Evolutionary conservation across 345 rosid species (phyloP).

Genomic region (Moricandia arvensis): DNA sequence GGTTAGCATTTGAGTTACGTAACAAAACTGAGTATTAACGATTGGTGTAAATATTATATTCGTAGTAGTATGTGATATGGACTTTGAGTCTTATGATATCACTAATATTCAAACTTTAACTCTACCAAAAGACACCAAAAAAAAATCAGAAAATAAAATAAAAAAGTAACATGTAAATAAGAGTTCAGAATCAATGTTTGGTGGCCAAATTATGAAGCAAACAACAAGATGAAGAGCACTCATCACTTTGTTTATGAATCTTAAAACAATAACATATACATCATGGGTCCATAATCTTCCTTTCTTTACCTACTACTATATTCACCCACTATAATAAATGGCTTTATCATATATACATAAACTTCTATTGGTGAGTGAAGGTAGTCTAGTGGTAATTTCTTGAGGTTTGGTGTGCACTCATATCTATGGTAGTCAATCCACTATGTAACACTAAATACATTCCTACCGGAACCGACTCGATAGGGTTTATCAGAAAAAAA

Average conservation of each 20-base stretch:
- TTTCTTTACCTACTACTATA: conserved; percentile 23
- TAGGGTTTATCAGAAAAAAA: too few relatives aligned
- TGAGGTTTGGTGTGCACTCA: too few relatives aligned
- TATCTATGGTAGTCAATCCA: too few relatives aligned
- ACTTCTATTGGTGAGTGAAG: too few relatives aligned
- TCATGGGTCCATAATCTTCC: conserved; percentile 14
- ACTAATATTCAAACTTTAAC: neutral
- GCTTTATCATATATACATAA: too few relatives aligned
- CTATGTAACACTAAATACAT: too few relatives aligned
- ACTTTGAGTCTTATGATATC: neutral
- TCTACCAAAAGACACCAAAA: neutral
- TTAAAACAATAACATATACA: neutral
- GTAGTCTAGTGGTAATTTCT: too few relatives aligned
- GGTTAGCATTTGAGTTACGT: neutral
- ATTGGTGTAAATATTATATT: neutral
- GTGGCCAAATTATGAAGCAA: conserved; percentile 28
- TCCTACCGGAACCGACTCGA: too few relatives aligned
- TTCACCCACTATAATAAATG: conserved; percentile 3
- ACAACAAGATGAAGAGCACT: conserved; percentile 12
- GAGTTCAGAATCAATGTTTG: conserved; percentile 16
- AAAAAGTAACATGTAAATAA: neutral
- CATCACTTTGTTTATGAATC: conserved; percentile 11
- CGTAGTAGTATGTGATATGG: neutral
- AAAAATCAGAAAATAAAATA: neutral
- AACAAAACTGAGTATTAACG: neutral